phyloP scores from a whole-genome alignment of 495 filamentous ascomycete genomes.

The Aspergillus egyptiacus region DNA sequence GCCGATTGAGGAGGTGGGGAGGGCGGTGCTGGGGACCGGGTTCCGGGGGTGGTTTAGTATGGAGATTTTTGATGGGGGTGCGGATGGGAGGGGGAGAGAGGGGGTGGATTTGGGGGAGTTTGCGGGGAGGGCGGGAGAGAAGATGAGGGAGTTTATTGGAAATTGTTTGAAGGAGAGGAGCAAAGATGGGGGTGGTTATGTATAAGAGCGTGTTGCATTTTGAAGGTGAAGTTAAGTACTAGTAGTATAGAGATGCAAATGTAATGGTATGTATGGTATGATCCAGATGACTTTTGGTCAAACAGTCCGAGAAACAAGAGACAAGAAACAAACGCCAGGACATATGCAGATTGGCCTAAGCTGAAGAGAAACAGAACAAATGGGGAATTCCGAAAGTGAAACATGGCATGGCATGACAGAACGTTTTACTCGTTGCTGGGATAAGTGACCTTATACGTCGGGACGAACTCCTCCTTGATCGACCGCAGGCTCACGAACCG shows the following conservation, averaged over 20 bases:
- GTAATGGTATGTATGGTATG: not conserved
- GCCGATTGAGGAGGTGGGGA: slow-evolving; percentile 58
- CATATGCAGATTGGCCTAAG: not conserved
- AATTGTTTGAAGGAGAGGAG: not conserved
- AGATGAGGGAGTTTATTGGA: slow-evolving; percentile 42
- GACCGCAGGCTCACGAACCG: slow-evolving; percentile 79
- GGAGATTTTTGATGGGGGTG: slow-evolving; percentile 69
- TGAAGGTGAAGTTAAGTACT: too few species aligned
- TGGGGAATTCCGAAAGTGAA: not conserved
- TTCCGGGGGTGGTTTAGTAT: slow-evolving; percentile 68
- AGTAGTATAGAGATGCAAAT: too few species aligned
- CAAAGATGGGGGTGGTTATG: not conserved
- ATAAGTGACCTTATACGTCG: slow-evolving; percentile 64
- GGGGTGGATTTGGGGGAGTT: slow-evolving; percentile 41
- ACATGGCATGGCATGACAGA: not conserved
- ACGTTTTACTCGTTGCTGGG: slow-evolving; percentile 57
- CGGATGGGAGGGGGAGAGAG: slow-evolving; percentile 46
- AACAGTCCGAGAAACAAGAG: too few species aligned
- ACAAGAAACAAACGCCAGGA: slow-evolving; percentile 1
- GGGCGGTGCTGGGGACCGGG: slow-evolving; percentile 63
- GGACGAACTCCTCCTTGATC: slow-evolving; percentile 85
- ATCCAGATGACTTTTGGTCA: slow-evolving; percentile 10
- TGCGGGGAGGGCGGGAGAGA: slow-evolving; percentile 55
- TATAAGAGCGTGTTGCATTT: too few species aligned
- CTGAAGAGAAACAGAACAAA: not conserved